Base-by-base conservation (phyloP, 2,329 filamentous ascomycete genomes). In the Stromatinia cepivora region DNA sequence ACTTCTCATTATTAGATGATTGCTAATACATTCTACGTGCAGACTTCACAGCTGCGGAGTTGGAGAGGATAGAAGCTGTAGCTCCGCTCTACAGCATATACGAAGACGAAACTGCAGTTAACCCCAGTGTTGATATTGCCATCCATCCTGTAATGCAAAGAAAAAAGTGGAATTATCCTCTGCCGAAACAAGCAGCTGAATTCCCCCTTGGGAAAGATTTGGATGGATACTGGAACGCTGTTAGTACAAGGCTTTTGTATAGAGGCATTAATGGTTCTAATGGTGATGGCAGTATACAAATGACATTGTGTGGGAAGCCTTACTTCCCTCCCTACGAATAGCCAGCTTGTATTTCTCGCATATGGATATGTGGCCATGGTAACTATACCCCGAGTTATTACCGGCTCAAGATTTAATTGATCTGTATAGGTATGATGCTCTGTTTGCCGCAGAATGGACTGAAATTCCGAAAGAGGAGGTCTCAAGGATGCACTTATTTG, bases 171-270 rank as follows among this genome's bases (percentile, higher is more conserved):
- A 28, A 66, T 39, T 50, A n/a, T 4, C 54, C 48, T 17, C 4
- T 69, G 25, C 54, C 36, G 20, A 69, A 50, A 17, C 67, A 72
- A 34, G 3, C 67, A 0, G 71, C 67, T 10, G 66, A 64, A 31
- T 71, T 68, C 45, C 65, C 70, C 20, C 20, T 72, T 15, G 65
- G 58, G 6, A 59, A 52, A 28, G 65, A 66, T 3, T 67, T 57
- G 31, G 28, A 46, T 39, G 71, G 71, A 10, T 71, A 70, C 31
- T 72, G 65, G 67, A 66, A 72, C 11, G 39, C 64, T 57, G 67
- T 71, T 9, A 66, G 61, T 63, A n/a, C 13, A 13, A 15, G n/a
- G 9, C 22, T 42, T 65, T 15, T 39, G 58, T 34, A 31, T 13
- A 1, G 13, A 13, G 28, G 3, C n/a, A 9, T 11, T 34, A 8